A percentile compares a stretch with the other conserved stretches of the same genome.
These are phyloP conservation scores for Phytophthora citrophthora DNA, from an alignment of 352 stramenopile species.

Conservation along the genomic window DNA sequence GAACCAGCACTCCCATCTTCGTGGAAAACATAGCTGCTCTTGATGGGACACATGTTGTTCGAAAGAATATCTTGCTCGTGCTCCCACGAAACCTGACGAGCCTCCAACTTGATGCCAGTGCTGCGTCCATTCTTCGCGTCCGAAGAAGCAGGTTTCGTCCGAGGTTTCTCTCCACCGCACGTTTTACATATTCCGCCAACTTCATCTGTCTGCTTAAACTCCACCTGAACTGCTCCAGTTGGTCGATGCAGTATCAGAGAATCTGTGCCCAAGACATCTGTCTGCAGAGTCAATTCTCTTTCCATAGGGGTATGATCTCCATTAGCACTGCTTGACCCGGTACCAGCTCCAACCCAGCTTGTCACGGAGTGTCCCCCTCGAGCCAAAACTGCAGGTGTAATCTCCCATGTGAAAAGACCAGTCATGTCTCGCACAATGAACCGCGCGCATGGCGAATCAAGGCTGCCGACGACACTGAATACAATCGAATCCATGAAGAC, in stretches of 20 bases:
- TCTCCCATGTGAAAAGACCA: conserved; percentile 86
- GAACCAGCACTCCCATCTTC: conserved; percentile 44
- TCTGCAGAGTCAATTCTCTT: conserved; percentile 48
- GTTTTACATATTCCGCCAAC: conserved; percentile 46
- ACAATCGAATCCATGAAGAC: conserved; percentile 91
- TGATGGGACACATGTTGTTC: conserved; percentile 72
- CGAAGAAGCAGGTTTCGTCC: conserved; percentile 25
- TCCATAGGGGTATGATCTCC: conserved; percentile 28
- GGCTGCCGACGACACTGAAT: conserved; percentile 81
- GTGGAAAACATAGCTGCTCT: conserved; percentile 82
- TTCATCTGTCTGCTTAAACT: conserved; percentile 55
- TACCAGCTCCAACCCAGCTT: conserved; percentile 12
- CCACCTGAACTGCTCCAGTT: conserved; percentile 60
- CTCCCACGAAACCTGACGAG: conserved; percentile 65
- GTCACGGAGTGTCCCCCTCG: conserved; percentile 25
- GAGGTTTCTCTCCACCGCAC: conserved; percentile 66
- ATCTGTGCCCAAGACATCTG: conserved; percentile 37
- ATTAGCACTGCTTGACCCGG: background rate
- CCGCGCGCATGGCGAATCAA: conserved; percentile 75
- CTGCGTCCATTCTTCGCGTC: conserved; percentile 32
- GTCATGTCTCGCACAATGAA: conserved; percentile 89
- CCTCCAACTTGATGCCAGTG: conserved; percentile 39
- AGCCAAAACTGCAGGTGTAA: conserved; percentile 49
- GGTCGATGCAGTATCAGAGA: conserved; percentile 49
- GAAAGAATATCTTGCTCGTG: conserved; percentile 64